A percentile compares a stretch with the other conserved stretches of the same genome.
phyloP scores from a whole-genome alignment of 202 grass and related monocot genomes.

The Eragrostis tef region DNA sequence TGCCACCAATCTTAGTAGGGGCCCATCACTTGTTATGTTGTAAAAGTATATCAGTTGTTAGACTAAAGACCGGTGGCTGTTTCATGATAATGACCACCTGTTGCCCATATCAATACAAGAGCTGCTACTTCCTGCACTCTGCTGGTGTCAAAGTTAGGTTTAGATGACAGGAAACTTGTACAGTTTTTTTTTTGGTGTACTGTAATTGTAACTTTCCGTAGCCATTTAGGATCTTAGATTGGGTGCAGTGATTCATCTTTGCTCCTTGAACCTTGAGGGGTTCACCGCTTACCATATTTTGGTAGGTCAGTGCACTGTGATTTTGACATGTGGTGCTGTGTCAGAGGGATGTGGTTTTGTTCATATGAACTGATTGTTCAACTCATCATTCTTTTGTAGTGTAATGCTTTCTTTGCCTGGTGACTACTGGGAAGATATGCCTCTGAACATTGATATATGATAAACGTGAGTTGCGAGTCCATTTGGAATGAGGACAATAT shows the following conservation, averaged over 20 bases:
- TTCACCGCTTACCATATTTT: neutral
- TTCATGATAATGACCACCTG: slow-evolving; percentile 1
- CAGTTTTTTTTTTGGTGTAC: neutral
- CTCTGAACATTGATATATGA: too few species aligned
- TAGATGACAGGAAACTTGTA: neutral
- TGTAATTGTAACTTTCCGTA: neutral
- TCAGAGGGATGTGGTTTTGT: neutral
- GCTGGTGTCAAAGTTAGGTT: slow-evolving; percentile 3
- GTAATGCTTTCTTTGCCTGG: neutral
- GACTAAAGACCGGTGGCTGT: slow-evolving; percentile 30
- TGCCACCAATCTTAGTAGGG: slow-evolving; percentile 33
- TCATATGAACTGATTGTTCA: neutral
- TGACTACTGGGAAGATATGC: too few species aligned
- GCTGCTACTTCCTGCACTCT: neutral
- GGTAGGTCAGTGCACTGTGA: slow-evolving; percentile 4
- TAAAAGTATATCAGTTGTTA: slow-evolving; percentile 33
- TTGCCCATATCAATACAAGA: neutral
- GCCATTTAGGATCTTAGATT: neutral
- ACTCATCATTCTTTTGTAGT: neutral
- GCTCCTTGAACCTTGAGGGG: neutral
- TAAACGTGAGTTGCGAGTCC: too few species aligned
- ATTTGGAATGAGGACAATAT: too few species aligned
- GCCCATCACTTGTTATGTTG: slow-evolving; percentile 4
- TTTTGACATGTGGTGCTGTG: neutral
- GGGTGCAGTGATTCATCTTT: neutral